phyloP scores from a whole-genome alignment of 139 green algal genomes.

The Chlorella ohadii region DNA sequence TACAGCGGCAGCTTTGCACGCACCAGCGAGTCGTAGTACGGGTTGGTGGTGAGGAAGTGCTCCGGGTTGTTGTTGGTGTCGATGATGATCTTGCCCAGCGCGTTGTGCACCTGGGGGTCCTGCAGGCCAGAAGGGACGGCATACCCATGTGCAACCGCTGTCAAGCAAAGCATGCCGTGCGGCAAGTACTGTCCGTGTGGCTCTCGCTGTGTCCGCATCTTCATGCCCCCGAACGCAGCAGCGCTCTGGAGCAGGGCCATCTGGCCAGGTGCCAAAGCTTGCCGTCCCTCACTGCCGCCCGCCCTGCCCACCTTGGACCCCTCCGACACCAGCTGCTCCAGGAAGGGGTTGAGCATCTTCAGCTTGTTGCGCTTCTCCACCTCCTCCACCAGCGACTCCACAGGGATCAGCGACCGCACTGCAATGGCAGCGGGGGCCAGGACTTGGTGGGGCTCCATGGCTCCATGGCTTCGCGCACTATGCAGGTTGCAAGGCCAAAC shows the following conservation, averaged over 20 bases:
- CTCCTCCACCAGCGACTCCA: constrained; percentile 80
- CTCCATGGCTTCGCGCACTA: too few species aligned
- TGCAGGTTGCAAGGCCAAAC: too few species aligned
- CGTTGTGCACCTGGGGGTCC: constrained; percentile 98
- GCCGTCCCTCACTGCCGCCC: neutral
- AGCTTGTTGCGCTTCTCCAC: constrained; percentile 87
- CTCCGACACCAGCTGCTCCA: constrained; percentile 98
- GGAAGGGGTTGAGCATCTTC: constrained; percentile 96
- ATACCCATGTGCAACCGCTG: neutral
- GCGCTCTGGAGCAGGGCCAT: too few species aligned
- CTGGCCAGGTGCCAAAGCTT: neutral
- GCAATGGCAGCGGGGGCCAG: too few species aligned
- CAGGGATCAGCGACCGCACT: constrained; percentile 90
- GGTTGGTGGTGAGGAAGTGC: constrained; percentile 99
- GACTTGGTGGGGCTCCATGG: too few species aligned
- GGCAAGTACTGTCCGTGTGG: neutral
- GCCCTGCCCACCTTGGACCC: constrained; percentile 57
- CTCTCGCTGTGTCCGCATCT: too few species aligned
- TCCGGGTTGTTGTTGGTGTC: constrained; percentile 99
- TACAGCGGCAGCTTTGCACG: neutral
- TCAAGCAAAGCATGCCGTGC: neutral
- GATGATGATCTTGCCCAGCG: constrained; percentile 99
- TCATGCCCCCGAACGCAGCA: too few species aligned
- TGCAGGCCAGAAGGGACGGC: neutral
- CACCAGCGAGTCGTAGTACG: constrained; percentile 97